Evolutionary conservation across 768 basidiomycete genomes (phyloP), one percentile per base, ranked within the genome.

Genomic region (Russula vinacea): DNA sequence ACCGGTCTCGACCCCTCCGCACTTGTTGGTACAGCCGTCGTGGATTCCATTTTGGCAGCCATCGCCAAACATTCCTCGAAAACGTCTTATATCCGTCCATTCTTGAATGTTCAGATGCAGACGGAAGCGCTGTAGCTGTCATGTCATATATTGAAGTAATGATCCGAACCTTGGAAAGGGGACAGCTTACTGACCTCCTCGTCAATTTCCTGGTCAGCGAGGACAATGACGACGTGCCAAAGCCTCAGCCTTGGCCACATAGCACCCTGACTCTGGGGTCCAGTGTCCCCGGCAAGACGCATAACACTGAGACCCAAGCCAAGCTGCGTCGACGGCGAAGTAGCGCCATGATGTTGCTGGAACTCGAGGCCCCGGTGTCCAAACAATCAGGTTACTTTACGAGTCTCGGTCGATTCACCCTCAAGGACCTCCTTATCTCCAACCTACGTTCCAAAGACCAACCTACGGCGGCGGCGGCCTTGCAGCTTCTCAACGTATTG

Each of bases 121-220:
- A 98, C 73, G 96, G 96, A n/a, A 96, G 94, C 66, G 91, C 94
- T 0, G 89, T 97, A 2, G 94, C 96, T 11, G 94, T 98, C 60
- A 86, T 98, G 84, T 92, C 90, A 17, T 98, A 98, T 72, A 86
- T 98, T 67, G 93, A 97, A 68, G 84, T 92, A 70, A 89, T 93
- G 81, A 80, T 94, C 58, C 82, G 85, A 62, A 91, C 88, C 0
- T 80, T 95, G 6, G 80, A 84, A 40, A 79, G 84, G 26, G 88
- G 87, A 1, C 83, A 81, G 56, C 80, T 96, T 45, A 83, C 83
- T 17, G 84, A 88, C 52, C 78, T 89, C 26, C 76, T 96, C 17
- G 80, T 95, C 47, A 79, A 84, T 54, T 96, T 92, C 75, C 82
- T 96, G 44, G 81, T 90, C 69, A 93, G 84, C 73, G 92, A 94